phyloP scores from a whole-genome alignment of 345 rosid genomes.

The Dipteronia dyeriana region DNA sequence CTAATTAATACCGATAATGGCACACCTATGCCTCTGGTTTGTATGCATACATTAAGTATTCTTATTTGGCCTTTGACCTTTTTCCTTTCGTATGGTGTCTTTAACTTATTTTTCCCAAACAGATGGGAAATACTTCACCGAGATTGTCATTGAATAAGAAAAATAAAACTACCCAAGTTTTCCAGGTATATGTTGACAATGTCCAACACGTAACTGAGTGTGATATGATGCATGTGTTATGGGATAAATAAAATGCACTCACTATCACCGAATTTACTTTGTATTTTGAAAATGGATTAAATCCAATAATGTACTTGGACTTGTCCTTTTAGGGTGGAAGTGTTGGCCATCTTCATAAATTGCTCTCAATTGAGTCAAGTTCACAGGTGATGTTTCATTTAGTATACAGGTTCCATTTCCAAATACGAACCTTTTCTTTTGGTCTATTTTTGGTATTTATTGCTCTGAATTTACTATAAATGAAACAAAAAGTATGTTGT shows the following conservation, averaged over 20 bases:
- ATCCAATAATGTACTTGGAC: conserved; percentile 11
- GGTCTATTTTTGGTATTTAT: background rate
- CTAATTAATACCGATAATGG: conserved; percentile 92
- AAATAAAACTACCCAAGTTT: conserved; percentile 55
- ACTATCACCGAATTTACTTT: background rate
- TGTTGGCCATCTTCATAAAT: conserved; percentile 92
- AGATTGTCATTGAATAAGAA: conserved; percentile 36
- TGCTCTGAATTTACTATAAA: background rate
- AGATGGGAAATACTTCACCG: conserved; percentile 71
- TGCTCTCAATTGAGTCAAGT: conserved; percentile 92
- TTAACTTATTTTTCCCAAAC: conserved; percentile 14
- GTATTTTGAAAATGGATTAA: background rate
- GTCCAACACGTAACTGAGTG: background rate
- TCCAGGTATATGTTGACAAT: conserved; percentile 52
- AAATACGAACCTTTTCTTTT: background rate
- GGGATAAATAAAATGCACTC: background rate
- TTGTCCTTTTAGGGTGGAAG: conserved; percentile 73
- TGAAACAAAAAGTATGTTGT: background rate
- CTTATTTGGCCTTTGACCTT: background rate
- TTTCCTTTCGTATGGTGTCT: background rate
- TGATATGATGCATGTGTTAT: background rate
- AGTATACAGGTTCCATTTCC: background rate
- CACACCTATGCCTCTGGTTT: conserved; percentile 91
- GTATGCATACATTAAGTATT: background rate
- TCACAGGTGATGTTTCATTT: conserved; percentile 63